Conservation (phyloP, 371 early-diverging fungal species). For the Coemansia sp. region DNA sequence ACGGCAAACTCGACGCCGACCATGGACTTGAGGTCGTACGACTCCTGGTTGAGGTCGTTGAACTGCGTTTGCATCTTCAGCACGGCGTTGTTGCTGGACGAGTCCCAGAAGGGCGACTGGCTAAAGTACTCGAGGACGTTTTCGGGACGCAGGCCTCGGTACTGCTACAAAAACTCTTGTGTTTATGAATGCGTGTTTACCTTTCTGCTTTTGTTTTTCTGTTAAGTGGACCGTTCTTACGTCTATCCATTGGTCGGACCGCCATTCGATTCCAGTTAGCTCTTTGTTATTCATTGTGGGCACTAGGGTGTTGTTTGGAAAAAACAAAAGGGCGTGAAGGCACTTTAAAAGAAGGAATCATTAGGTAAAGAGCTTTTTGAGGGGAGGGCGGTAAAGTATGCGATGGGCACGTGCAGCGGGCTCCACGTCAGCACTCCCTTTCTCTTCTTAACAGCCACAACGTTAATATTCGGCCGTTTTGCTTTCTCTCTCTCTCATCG, state of each 20-base stretch:
- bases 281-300: constrained; percentile 37
- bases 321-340: too few species aligned
- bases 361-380: background rate
- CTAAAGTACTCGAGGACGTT: constrained; percentile 96
- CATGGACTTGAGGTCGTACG: constrained; percentile 74
- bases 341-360: too few species aligned
- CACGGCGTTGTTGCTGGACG: constrained; percentile 92
- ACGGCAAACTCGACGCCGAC: constrained; percentile 87
- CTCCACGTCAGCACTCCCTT: background rate
- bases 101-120: constrained; percentile 95
- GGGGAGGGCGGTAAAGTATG: background rate
- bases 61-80: constrained; percentile 97
- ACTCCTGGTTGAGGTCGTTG: constrained; percentile 73
- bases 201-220: too few species aligned
- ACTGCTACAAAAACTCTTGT: constrained; percentile 32
- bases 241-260: constrained; percentile 58
- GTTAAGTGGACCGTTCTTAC: background rate
- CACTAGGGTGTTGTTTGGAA: too few species aligned
- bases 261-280: constrained; percentile 60
- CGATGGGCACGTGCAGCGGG: background rate
- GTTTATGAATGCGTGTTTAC: too few species aligned
- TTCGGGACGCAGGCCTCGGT: constrained; percentile 71
- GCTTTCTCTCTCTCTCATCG: too few species aligned
- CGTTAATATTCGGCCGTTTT: too few species aligned
- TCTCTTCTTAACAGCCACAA: background rate